Percentiles rank a stretch among this genome's conserved stretches.
Evolutionary conservation across 495 filamentous ascomycete species (phyloP).

Genomic region (Annulohypoxylon nitens): DNA sequence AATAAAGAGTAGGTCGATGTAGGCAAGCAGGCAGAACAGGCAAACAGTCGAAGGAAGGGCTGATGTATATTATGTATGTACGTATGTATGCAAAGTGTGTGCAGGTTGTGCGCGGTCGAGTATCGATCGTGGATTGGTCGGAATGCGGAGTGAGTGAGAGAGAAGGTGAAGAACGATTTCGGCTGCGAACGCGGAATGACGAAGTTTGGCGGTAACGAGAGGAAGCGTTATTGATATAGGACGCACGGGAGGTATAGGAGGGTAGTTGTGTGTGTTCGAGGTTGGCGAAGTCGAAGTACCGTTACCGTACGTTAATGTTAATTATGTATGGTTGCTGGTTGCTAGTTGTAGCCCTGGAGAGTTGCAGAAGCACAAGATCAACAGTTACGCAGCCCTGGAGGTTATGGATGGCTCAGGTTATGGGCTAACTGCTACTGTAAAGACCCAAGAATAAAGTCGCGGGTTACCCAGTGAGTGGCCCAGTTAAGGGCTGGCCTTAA

Average conservation of each 20-base stretch:
- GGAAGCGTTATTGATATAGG: neutral
- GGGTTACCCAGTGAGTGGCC: slow-evolving; percentile 35
- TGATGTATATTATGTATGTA: slow-evolving; percentile 39
- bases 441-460: slow-evolving; percentile 30
- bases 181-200: slow-evolving; percentile 28
- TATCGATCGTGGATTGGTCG: slow-evolving; percentile 40
- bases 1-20: slow-evolving; percentile 27
- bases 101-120: slow-evolving; percentile 33
- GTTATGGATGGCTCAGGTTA: no score
- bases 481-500: slow-evolving; percentile 42
- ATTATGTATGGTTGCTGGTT: no score
- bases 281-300: slow-evolving; percentile 1
- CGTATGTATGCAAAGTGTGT: slow-evolving; percentile 29
- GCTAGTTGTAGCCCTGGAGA: no score
- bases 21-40: slow-evolving; percentile 32
- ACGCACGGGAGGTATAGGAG: neutral
- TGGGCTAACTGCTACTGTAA: slow-evolving; percentile 6
- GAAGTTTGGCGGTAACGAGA: neutral
- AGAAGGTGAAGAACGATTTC: slow-evolving; percentile 24
- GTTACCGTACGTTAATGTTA: neutral
- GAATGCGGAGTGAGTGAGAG: neutral
- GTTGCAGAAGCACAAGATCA: no score
- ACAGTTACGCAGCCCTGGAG: no score
- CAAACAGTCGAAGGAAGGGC: slow-evolving; percentile 38
- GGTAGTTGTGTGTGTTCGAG: neutral